Conservation (phyloP, 169 alveolate genomes). For the Eimeria maxima region DNA sequence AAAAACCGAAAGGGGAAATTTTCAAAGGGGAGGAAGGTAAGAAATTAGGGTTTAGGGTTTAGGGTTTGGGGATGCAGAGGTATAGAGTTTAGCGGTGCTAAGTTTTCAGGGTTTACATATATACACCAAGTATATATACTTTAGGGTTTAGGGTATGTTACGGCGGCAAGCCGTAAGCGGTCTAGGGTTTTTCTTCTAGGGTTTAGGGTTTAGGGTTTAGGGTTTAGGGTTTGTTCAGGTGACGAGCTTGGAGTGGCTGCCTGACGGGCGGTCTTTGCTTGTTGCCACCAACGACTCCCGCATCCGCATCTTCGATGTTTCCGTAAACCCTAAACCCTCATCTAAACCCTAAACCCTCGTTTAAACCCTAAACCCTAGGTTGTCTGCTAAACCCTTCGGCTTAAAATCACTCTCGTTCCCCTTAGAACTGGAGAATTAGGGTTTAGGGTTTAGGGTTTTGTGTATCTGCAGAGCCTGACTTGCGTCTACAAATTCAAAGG, state of each 20-base stretch:
- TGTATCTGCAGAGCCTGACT: constrained; percentile 55
- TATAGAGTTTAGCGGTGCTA: background rate
- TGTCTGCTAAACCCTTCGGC: background rate
- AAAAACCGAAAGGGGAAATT: constrained; percentile 73
- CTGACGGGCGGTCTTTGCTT: constrained; percentile 54
- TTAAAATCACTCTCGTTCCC: background rate
- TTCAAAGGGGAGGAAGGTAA: constrained; percentile 78
- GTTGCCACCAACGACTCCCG: constrained; percentile 82
- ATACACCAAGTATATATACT: background rate
- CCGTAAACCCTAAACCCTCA: constrained; percentile 27
- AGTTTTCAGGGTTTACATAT: background rate
- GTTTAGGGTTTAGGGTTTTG: constrained; percentile 50
- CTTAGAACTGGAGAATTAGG: constrained; percentile 8
- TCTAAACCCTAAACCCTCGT: constrained; percentile 22
- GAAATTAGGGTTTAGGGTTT: background rate
- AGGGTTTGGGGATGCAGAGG: background rate
- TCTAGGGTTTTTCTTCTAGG: constrained; percentile 13
- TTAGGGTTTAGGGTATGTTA: constrained; percentile 15
- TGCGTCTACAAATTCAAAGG: constrained; percentile 76
- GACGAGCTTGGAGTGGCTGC: constrained; percentile 78
- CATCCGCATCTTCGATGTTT: constrained; percentile 77
- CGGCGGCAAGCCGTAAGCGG: background rate
- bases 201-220: constrained; percentile 59
- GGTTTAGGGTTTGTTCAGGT: constrained; percentile 64
- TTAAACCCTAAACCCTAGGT: background rate